Base-by-base conservation (phyloP, 1,139 yeast species). In the Neolecta irregularis region DNA sequence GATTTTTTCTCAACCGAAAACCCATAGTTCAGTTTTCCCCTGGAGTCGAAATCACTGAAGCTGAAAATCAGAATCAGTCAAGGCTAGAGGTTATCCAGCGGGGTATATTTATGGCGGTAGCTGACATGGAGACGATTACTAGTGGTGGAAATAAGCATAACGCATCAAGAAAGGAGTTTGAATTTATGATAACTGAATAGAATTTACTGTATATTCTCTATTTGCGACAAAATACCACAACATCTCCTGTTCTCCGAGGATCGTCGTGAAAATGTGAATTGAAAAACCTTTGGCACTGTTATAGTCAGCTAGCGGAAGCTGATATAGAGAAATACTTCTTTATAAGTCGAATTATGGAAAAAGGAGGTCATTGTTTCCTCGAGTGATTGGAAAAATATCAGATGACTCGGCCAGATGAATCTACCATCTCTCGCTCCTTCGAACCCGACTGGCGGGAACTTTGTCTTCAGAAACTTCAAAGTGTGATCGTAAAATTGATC, bases 191-290 rank as follows among this genome's bases (percentile, higher is more conserved):
- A n/a, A n/a, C n/a, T n/a, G n/a, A n/a, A n/a, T n/a, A n/a, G n/a
- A n/a, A n/a, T n/a, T n/a, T n/a, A n/a, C n/a, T n/a, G n/a, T n/a
- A n/a, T n/a, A n/a, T n/a, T n/a, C n/a, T 12, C 22, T 18, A 13
- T 15, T n/a, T 49, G 40, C 51, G 54, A 34, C 61, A 45, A 46
- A 69, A 77, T 2, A 83, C 69, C 5, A 81, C 57, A 1, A 85
- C 61, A 50, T 81, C 88, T 1, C 99, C 98, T 1, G 52, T 48
- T 42, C 98, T 62, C 41, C 96, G 63, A 32, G 58, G 50, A 52
- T 91, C 98, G 78, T 95, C 93, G 54, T 85, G 96, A 51, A 73
- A 69, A 40, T 70, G 67, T 29, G 83, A 69, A 48, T 88, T 88
- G 62, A 80, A 85, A 40, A 78, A 64, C 24, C 85, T 60, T 6